Evolutionary conservation across 208 protist genomes (phyloP).

Genomic region (Acanthamoeba culbertsoni): DNA sequence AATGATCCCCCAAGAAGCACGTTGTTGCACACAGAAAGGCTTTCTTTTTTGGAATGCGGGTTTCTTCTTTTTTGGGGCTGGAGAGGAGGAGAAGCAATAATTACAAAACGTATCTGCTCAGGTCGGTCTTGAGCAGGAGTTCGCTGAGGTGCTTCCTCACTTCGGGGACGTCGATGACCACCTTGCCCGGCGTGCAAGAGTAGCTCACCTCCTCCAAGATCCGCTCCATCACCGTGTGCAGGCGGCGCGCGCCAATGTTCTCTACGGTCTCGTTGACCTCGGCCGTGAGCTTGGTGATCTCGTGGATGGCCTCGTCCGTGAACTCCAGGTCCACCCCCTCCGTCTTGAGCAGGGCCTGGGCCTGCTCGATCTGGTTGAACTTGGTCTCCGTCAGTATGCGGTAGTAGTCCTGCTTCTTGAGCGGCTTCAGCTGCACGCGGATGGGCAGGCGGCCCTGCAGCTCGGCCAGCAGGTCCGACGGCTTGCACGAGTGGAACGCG

Average conservation of each 20-base stretch:
- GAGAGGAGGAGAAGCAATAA: neutral
- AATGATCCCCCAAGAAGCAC: neutral
- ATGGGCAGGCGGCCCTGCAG: slow-evolving; percentile 96
- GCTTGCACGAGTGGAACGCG: slow-evolving; percentile 93
- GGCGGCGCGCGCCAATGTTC: slow-evolving; percentile 96
- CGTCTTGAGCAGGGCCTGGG: slow-evolving; percentile 93
- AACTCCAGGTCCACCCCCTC: slow-evolving; percentile 94
- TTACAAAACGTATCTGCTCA: slow-evolving; percentile 58
- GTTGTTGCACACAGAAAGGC: too few species aligned
- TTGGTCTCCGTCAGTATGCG: slow-evolving; percentile 96
- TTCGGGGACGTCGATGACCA: slow-evolving; percentile 61
- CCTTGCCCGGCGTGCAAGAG: slow-evolving; percentile 64
- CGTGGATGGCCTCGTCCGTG: slow-evolving; percentile 89
- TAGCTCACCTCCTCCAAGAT: slow-evolving; percentile 93
- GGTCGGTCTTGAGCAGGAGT: slow-evolving; percentile 48
- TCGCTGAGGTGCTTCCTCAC: slow-evolving; percentile 66
- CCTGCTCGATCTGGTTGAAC: slow-evolving; percentile 86
- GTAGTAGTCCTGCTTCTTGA: slow-evolving; percentile 93
- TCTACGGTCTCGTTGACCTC: slow-evolving; percentile 93
- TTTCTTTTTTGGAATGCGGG: too few species aligned
- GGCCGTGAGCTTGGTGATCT: slow-evolving; percentile 91
- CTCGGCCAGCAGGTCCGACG: slow-evolving; percentile 80
- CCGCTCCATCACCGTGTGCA: slow-evolving; percentile 94
- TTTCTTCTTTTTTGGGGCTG: too few species aligned
- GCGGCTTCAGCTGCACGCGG: slow-evolving; percentile 95